Evolutionary conservation across 2,329 filamentous ascomycete species (phyloP).

Genomic region (Cordyceps tenuipes): DNA sequence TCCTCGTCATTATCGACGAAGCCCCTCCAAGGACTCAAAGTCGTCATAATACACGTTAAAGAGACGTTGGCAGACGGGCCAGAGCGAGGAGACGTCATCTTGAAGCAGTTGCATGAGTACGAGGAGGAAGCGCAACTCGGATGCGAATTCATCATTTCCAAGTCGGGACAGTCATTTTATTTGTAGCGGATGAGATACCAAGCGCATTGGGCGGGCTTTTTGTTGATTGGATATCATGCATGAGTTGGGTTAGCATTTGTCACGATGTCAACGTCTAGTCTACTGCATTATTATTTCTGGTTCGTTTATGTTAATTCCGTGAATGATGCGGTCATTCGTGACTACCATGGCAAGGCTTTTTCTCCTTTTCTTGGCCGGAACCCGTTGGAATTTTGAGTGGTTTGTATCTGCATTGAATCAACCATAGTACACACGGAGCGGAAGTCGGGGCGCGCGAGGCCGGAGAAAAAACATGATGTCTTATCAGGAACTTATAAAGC

Average conservation of each 20-base stretch:
- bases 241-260: background rate
- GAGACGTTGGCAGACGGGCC: constrained; percentile 70
- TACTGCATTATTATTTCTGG: background rate
- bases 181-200: constrained; percentile 25
- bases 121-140: constrained; percentile 61
- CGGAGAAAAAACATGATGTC: background rate
- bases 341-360: background rate
- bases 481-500: constrained; percentile 8
- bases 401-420: background rate
- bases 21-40: constrained; percentile 62
- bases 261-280: background rate
- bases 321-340: too few species aligned
- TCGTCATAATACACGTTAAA: constrained; percentile 92
- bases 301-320: background rate
- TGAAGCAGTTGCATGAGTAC: constrained; percentile 58
- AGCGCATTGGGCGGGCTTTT: constrained; percentile 12
- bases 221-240: background rate
- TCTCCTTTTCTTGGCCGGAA: background rate
- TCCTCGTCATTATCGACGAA: constrained; percentile 17
- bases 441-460: too few species aligned
- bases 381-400: background rate
- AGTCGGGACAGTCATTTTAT: constrained; percentile 52
- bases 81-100: constrained; percentile 55
- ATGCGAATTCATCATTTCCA: constrained; percentile 69
- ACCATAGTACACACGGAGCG: background rate